Percentiles rank a stretch among this genome's conserved stretches.
These are phyloP conservation scores for Acacia crassicarpa DNA, from an alignment of 306 rosid species.

Conservation along the genomic window DNA sequence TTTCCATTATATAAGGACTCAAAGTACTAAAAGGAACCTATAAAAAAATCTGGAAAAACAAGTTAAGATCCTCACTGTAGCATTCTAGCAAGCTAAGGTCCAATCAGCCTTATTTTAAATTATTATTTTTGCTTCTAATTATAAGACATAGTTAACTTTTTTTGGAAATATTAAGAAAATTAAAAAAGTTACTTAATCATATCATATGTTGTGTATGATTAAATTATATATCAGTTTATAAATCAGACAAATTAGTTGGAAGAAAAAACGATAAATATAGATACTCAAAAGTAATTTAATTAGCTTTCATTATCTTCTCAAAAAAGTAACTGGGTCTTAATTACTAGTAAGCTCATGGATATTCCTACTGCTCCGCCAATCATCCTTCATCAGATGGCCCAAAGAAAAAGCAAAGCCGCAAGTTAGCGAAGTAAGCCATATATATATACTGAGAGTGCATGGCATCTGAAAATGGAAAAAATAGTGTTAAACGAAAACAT, in stretches of 20 bases:
- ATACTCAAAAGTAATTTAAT: too few species aligned
- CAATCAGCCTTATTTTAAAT: not conserved
- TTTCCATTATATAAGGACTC: not conserved
- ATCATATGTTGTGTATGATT: too few species aligned
- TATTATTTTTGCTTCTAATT: too few species aligned
- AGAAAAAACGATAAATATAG: too few species aligned
- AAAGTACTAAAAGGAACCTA: not conserved
- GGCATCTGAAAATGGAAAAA: too few species aligned
- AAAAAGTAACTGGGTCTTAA: too few species aligned
- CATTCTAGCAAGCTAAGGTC: not conserved
- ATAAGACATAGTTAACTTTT: too few species aligned
- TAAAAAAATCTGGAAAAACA: not conserved
- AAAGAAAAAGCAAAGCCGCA: not conserved
- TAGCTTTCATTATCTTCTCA: fast-evolving
- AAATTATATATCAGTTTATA: too few species aligned
- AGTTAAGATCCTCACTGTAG: too few species aligned
- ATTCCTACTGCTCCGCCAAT: not conserved
- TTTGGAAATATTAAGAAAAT: too few species aligned
- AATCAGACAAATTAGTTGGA: too few species aligned
- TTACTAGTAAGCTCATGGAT: not conserved
- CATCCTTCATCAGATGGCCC: not conserved
- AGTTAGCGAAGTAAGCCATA: not conserved
- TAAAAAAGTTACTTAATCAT: too few species aligned
- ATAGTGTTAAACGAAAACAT: fast-evolving
- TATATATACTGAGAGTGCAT: not conserved